These are phyloP conservation scores for Trichoderma parareesei DNA, from an alignment of 495 filamentous ascomycete species.

Conservation along the genomic window DNA sequence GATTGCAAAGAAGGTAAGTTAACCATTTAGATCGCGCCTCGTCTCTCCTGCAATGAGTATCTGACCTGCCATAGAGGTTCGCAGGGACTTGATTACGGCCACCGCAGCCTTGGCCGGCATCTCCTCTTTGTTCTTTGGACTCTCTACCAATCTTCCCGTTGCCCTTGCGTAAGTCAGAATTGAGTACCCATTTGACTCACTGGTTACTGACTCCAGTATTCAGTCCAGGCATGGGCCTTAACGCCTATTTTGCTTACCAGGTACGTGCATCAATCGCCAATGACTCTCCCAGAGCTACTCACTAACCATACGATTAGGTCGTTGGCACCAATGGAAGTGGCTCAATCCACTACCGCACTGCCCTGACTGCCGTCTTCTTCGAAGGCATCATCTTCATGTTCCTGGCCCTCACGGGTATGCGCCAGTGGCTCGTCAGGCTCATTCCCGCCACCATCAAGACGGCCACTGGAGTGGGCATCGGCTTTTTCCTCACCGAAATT, in stretches of 20 bases:
- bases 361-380: conserved; percentile 65
- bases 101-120: conserved; percentile 63
- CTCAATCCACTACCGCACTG: conserved; percentile 54
- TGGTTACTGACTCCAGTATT: conserved; percentile 15
- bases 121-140: conserved; percentile 41
- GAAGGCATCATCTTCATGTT: conserved; percentile 57
- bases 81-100: conserved; percentile 69
- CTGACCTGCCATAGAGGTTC: conserved; percentile 39
- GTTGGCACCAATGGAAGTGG: conserved; percentile 60
- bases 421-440: conserved; percentile 76
- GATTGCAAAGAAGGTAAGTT: conserved; percentile 40
- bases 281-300: background rate
- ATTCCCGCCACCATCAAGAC: conserved; percentile 74
- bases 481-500: conserved; percentile 69
- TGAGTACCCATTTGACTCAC: background rate
- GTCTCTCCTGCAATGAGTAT: background rate
- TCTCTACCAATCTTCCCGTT: conserved; percentile 47
- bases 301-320: conserved; percentile 39
- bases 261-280: background rate
- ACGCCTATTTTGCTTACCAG: conserved; percentile 61
- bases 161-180: conserved; percentile 47
- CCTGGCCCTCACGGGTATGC: conserved; percentile 66
- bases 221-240: conserved; percentile 71
- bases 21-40: no score
- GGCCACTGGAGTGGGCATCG: conserved; percentile 73